Base-by-base conservation (phyloP, 2,329 filamentous ascomycete species). In the Didymosphaeria variabile region DNA sequence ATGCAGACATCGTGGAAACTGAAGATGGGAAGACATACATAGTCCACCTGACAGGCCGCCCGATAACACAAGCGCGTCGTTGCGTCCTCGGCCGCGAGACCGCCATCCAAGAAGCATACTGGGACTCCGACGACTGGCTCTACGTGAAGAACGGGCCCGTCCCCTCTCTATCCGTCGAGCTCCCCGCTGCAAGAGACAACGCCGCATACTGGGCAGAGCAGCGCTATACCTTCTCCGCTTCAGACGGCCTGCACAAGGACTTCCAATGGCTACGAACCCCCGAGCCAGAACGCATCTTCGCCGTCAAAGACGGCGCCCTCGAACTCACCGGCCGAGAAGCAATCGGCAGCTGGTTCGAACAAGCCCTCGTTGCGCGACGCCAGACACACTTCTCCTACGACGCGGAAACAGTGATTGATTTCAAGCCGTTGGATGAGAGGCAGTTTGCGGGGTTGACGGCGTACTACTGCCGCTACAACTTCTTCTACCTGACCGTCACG, bases 391-490 rank as follows among this genome's bases (percentile, higher is more conserved):
- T 88, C 72, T 87, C 85, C 1, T 87, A 85, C 67, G 86, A 88
- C 58, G 86, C 86, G 53, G 86, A 88, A 72, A 88, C 86, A 0
- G 75, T 82, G 0, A 65, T 88, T 2, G 79, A 83, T 59, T 88
- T 87, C 66, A 75, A 77, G 0, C 87, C 87, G 0, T 72, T 75
- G 0, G 87, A 89, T 67, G 86, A 88, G 77, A 81, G 87, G 12
- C 83, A 88, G 65, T 89, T 87, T 61, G 87, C 87, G 0, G 87
- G 87, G 0, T 76, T 90, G 8, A 85, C 84, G 13, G 85, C 86
- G 0, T 89, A 89, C 73, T 89, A 89, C 76, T 86, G 84, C 69
- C 85, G 87, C 3, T 89, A 81, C 77, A 89, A 89, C 74, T 89
- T 88, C 75, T 89, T 88, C 78, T 89, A 89, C 66, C 79, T 89